Conservation (phyloP, 306 rosid species). For the Gillenia trifoliata region DNA sequence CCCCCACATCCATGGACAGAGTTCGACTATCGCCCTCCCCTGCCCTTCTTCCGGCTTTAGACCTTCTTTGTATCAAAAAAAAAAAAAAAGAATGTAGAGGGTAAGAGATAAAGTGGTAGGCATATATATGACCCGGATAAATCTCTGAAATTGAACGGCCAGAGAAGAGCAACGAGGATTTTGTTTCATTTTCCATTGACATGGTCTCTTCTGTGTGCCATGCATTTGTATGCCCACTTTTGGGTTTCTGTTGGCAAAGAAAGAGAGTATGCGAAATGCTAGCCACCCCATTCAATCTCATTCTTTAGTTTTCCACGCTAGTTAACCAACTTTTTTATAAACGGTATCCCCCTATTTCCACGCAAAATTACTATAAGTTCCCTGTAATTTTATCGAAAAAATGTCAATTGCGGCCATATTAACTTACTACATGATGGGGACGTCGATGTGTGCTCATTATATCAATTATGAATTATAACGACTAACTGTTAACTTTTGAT, state of each 20-base stretch:
- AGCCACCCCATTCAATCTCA: slow-evolving; percentile 23
- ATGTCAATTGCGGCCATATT: no score
- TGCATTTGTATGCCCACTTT: neutral
- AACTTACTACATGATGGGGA: no score
- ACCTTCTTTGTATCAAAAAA: neutral
- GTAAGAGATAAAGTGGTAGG: neutral
- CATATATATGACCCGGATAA: slow-evolving; percentile 20
- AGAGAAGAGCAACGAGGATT: neutral
- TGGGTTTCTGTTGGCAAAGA: slow-evolving; percentile 4
- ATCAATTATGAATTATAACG: no score
- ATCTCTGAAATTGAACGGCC: slow-evolving; percentile 9
- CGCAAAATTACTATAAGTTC: neutral
- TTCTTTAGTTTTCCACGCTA: neutral
- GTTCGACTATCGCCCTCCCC: slow-evolving; percentile 5
- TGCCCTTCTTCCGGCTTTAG: neutral
- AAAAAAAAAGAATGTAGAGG: neutral
- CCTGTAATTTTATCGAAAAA: no score
- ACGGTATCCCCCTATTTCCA: neutral
- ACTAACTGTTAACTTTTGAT: no score
- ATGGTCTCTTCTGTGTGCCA: neutral
- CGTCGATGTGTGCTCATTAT: no score
- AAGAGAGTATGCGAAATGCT: slow-evolving; percentile 14
- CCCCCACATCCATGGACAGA: slow-evolving; percentile 14
- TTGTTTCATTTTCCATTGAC: slow-evolving; percentile 10
- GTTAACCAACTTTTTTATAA: neutral